Conservation (phyloP, 2,329 filamentous ascomycete species). For the Alternaria panax region DNA sequence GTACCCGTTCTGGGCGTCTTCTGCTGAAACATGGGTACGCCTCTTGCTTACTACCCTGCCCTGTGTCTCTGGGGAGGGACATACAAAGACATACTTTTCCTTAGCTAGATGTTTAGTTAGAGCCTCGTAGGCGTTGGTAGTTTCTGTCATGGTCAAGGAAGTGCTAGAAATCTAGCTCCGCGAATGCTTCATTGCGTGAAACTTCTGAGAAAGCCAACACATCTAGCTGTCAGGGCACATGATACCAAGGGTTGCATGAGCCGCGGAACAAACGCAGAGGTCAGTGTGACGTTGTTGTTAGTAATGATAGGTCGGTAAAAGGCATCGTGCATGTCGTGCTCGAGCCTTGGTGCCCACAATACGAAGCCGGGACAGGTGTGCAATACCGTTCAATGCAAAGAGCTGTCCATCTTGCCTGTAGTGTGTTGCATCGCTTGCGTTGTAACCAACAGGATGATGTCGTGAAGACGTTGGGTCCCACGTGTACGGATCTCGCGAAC, state of each 20-base stretch:
- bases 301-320: slow-evolving; percentile 2
- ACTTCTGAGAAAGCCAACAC: neutral
- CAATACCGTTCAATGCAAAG: neutral
- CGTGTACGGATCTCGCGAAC: neutral
- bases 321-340: neutral
- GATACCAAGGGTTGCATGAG: neutral
- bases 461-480: neutral
- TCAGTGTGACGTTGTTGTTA: slow-evolving; percentile 28
- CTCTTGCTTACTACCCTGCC: slow-evolving; percentile 28
- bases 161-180: slow-evolving; percentile 8
- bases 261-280: slow-evolving; percentile 16
- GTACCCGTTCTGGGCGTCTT: slow-evolving; percentile 23
- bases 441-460: neutral
- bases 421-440: neutral
- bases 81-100: slow-evolving; percentile 25
- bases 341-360: slow-evolving; percentile 1
- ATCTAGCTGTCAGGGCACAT: neutral
- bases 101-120: slow-evolving; percentile 25
- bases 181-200: slow-evolving; percentile 7
- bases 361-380: neutral
- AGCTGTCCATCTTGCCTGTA: neutral
- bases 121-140: slow-evolving; percentile 15
- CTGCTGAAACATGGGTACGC: slow-evolving; percentile 16
- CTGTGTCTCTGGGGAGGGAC: slow-evolving; percentile 33
- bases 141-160: slow-evolving; percentile 17